Conservation (phyloP, 257 asterid species). For the Lithospermum erythrorhizon region DNA sequence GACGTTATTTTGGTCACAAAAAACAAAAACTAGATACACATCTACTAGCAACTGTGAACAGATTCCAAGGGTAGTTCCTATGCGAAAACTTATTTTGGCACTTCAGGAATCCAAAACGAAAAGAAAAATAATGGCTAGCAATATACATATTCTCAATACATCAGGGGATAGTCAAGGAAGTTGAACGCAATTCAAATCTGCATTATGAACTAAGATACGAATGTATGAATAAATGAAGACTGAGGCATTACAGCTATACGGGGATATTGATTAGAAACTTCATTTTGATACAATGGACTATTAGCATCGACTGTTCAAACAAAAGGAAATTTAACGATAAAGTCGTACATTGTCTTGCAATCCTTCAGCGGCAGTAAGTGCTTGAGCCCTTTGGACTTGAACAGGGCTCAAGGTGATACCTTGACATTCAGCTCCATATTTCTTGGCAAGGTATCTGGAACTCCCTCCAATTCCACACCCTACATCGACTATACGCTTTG, state of each 20-base stretch:
- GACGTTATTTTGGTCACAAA: no score
- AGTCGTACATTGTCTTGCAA: constrained; percentile 38
- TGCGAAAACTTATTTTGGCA: neutral
- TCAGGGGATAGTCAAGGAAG: no score
- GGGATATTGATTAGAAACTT: no score
- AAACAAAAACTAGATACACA: no score
- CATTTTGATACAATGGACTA: neutral
- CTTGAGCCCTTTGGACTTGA: constrained; percentile 91
- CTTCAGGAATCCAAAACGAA: neutral
- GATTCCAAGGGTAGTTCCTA: no score
- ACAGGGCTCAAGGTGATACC: constrained; percentile 96
- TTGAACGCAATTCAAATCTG: no score
- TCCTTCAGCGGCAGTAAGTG: constrained; percentile 77
- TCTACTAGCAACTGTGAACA: no score
- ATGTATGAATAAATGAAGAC: no score
- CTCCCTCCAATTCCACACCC: constrained; percentile 99
- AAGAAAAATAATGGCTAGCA: neutral
- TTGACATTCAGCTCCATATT: constrained; percentile 52
- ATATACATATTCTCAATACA: no score
- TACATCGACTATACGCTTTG: constrained; percentile 71
- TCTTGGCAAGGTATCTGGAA: constrained; percentile 64
- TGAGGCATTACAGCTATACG: neutral
- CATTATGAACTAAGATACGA: neutral
- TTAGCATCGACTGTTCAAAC: neutral
- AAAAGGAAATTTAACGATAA: neutral